Evolutionary conservation across 495 filamentous ascomycete species (phyloP), one percentile per base, ranked within the genome.

Genomic region (Amorphotheca resinae): DNA sequence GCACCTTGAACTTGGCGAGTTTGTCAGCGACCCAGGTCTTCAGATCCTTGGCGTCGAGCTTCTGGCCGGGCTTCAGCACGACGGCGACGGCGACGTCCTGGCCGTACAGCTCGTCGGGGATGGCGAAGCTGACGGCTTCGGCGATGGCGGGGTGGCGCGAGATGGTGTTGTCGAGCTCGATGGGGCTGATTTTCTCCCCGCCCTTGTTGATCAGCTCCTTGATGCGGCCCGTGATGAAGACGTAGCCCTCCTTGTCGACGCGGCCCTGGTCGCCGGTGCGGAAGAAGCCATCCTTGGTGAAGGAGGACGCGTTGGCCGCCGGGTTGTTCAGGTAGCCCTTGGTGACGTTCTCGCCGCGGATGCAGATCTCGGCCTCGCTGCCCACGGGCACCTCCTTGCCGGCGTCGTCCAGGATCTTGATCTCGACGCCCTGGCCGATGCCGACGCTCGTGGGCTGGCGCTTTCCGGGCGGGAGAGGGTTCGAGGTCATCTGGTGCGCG

Each of bases 171-270:
- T 93, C 85, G 15, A 93, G 60, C 61, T 93, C 85, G 37, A 89
- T 84, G 2, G 85, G 85, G 38, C 73, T 78, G 49, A 88, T 86
- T 60, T 87, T 87, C 59, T 88, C 83, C 8, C 83, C 83, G 25
- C 79, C 82, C 59, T 84, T 82, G 59, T 87, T 86, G 60, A 88
- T 87, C 18, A 88, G 65, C 59, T 88, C 83, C 68, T 88, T 88
- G 59, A 85, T 86, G 18, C 83, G 68, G 4, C 83, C 83, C 2
- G 83, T 87, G 52, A 87, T 81, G 45, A 80, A 68, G 12, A 88
- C 61, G 44, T 85, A 87, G 14, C 80, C 80, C 42, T 86, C 76
- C 38, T 71, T 59, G 53, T 88, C 85, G 49, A 72, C 66, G 56
- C 75, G 76, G 22, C 84, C 85, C 59, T 89, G 84, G 53, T 93